Conservation (phyloP, 176 grass and related monocot genomes). For the Aegilops bicornis region DNA sequence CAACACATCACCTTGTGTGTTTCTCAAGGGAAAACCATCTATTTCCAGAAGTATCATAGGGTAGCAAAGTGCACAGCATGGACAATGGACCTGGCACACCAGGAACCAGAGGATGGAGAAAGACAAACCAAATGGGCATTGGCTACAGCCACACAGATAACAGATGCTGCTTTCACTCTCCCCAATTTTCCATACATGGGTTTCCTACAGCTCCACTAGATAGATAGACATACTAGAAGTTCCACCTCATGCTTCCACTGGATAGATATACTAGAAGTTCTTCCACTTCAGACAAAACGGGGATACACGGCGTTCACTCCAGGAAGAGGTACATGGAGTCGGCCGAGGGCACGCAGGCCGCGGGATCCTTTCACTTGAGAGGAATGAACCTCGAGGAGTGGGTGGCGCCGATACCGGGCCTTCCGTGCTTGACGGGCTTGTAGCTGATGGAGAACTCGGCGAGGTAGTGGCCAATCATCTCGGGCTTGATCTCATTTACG, state of each 20-base stretch:
- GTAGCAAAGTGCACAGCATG: neutral
- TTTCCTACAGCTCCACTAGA: no score
- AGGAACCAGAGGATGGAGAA: neutral
- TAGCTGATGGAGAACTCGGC: constrained; percentile 60
- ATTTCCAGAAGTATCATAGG: neutral
- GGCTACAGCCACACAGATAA: neutral
- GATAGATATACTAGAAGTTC: neutral
- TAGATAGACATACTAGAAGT: neutral
- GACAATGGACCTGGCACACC: neutral
- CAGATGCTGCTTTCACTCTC: neutral
- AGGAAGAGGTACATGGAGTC: neutral
- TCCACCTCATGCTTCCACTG: neutral
- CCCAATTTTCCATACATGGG: neutral
- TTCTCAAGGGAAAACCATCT: neutral
- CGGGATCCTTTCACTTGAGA: constrained; percentile 38
- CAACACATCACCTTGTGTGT: neutral
- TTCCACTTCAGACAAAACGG: neutral
- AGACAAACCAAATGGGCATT: neutral
- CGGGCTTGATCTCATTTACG: neutral
- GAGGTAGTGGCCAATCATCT: constrained; percentile 41
- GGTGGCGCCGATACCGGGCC: constrained; percentile 30
- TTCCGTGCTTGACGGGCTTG: constrained; percentile 52
- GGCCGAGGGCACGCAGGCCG: no score
- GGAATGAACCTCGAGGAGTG: constrained; percentile 71
- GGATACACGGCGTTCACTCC: neutral